Evolutionary conservation across 2,329 filamentous ascomycete species (phyloP).

Genomic region (Claviceps lovelessii): DNA sequence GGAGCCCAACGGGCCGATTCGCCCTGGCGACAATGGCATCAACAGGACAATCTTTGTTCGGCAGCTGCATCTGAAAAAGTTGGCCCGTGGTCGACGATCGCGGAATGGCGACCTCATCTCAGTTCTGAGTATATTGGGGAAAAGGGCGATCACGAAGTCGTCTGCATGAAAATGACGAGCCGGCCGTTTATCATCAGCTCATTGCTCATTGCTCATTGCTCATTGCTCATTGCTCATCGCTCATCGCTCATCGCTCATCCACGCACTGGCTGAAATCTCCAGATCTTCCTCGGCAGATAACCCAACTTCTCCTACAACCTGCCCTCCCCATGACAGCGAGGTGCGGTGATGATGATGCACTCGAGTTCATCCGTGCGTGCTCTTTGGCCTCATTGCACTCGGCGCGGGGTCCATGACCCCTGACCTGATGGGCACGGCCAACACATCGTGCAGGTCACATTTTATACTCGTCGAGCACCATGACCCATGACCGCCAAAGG

Average conservation of each 20-base stretch:
- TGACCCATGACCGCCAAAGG: background rate
- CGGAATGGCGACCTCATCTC: too few species aligned
- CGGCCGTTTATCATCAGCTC: conserved; percentile 21
- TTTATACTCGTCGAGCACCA: background rate
- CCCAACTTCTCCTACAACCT: conserved; percentile 31
- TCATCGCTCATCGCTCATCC: conserved; percentile 22
- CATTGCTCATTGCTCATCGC: conserved; percentile 10
- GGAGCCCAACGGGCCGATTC: background rate
- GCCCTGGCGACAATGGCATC: background rate
- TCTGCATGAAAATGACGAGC: conserved; percentile 34
- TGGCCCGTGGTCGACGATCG: background rate
- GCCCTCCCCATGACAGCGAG: conserved; percentile 31
- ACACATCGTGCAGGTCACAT: background rate
- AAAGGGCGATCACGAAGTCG: too few species aligned
- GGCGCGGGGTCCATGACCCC: background rate
- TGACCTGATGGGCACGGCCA: background rate
- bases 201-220: conserved; percentile 18
- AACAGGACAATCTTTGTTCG: background rate
- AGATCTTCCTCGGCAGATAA: conserved; percentile 25
- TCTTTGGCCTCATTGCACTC: background rate
- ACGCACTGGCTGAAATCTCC: conserved; percentile 17
- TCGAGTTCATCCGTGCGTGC: conserved; percentile 17
- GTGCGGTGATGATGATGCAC: conserved; percentile 25
- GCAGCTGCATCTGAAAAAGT: background rate
- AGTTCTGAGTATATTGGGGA: too few species aligned